Evolutionary conservation across 176 grass and related monocot genomes (phyloP).

Genomic region (Dendrocalamus sinicus): DNA sequence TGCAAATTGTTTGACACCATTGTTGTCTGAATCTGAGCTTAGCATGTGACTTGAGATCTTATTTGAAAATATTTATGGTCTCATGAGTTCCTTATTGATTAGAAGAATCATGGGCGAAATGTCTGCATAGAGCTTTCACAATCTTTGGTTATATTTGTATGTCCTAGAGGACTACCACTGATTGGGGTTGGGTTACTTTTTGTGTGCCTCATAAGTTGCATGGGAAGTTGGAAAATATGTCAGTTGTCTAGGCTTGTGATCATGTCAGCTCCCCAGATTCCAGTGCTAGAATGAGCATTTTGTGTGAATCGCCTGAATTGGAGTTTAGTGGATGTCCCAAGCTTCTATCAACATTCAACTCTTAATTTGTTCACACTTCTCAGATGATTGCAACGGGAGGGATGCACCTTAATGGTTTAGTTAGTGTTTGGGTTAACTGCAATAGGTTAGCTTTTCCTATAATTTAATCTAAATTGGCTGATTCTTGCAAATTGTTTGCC

Average conservation of each 20-base stretch:
- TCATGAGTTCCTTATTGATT: too few relatives aligned
- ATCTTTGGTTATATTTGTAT: too few relatives aligned
- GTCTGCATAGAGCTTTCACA: too few relatives aligned
- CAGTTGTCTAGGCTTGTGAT: too few relatives aligned
- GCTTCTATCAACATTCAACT: background rate
- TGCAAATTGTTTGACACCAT: too few relatives aligned
- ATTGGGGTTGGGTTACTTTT: conserved; percentile 26
- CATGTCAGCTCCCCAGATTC: background rate
- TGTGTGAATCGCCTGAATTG: background rate
- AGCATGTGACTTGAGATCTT: too few relatives aligned
- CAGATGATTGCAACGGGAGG: background rate
- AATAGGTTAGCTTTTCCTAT: background rate
- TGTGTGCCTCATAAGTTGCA: background rate
- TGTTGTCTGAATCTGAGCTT: too few relatives aligned
- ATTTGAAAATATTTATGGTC: too few relatives aligned
- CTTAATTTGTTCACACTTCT: background rate
- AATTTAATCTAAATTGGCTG: background rate
- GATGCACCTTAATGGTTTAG: background rate
- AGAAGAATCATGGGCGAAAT: too few relatives aligned
- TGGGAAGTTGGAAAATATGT: background rate
- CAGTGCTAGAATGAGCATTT: background rate
- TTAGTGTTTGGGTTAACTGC: background rate
- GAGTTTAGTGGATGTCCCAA: background rate
- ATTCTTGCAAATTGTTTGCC: too few relatives aligned
- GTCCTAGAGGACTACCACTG: too few relatives aligned